A percentile compares a stretch with the other conserved stretches of the same genome.
Evolutionary conservation across 1,284 basidiomycete species (phyloP).

Genomic region (Stereum hirsutum): DNA sequence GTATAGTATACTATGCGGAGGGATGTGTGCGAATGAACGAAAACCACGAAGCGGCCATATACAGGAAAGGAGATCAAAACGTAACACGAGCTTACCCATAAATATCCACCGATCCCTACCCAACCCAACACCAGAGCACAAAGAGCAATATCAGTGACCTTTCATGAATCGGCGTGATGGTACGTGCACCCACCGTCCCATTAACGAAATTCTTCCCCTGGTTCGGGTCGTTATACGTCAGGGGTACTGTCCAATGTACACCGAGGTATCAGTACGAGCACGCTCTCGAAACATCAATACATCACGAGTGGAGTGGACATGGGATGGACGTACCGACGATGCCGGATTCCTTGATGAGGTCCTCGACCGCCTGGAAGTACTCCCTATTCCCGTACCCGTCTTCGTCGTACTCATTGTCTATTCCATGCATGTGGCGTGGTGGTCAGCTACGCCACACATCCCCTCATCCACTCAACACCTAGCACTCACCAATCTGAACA

Average conservation of each 20-base stretch:
- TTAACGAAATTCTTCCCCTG: conserved; percentile 57
- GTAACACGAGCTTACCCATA: conserved; percentile 32
- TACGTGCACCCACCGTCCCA: conserved; percentile 40
- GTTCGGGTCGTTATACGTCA: conserved; percentile 67
- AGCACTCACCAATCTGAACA: conserved; percentile 50
- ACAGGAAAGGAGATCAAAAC: too few relatives aligned
- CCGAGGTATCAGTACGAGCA: too few relatives aligned
- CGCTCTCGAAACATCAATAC: too few relatives aligned
- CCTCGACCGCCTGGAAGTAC: conserved; percentile 60
- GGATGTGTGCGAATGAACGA: too few relatives aligned
- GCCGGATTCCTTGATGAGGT: conserved; percentile 39
- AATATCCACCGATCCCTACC: conserved; percentile 40
- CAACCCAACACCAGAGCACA: conserved; percentile 1
- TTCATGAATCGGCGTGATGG: too few relatives aligned
- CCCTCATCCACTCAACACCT: background rate
- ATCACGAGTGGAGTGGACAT: too few relatives aligned
- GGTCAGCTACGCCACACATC: background rate
- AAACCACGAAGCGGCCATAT: too few relatives aligned
- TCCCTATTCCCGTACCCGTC: conserved; percentile 33
- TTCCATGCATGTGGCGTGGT: background rate
- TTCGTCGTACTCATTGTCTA: conserved; percentile 74
- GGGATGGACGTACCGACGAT: too few relatives aligned
- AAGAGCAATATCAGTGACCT: background rate
- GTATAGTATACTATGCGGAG: too few relatives aligned
- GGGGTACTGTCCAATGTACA: too few relatives aligned